Base-by-base conservation (phyloP, 1,139 yeast genomes). In the Sugiyamaella novakii region DNA sequence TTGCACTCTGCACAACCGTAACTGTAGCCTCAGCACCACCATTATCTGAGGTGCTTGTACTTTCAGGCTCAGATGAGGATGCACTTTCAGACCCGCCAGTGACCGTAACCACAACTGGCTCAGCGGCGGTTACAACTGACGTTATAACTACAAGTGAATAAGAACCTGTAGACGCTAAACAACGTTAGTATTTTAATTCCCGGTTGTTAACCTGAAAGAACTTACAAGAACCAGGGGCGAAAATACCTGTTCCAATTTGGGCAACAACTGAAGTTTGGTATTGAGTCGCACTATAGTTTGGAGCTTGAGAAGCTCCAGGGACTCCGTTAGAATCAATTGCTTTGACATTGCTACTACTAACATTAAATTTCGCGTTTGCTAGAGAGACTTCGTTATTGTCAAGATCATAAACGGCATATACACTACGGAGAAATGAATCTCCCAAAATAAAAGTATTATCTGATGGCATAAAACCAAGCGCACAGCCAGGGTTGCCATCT, bases 351-450 rank as follows among this genome's bases (percentile, higher is more conserved):
- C 54, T 41, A 5, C 46, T 49, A 11, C 55, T 52, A 6, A 45
- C 51, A 29, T 55, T 53, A 37, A 44, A 43, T 33, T 52, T 53
- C 11, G 81, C 84, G 54, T 77, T 83, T 2, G 91, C 95, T 43
- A 88, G 53, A 0, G 82, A 81, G 28, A 87, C 72, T 60, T 82
- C 79, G 47, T 71, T 66, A 58, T 77, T 78, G 24, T 84, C 89
- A 52, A 85, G 70, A 64, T 87, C 89, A 58, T 78, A 87, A 36
- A 85, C 95, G 42, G 82, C 77, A 62, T 87, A 87, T 17, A 84
- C 87, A 46, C 78, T 74, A 50, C 86, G 75, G 59, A 87, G 68
- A 65, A 87, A 81, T 27, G 81, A 78, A 64, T 86, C 95, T 37
- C 95, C 96, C 8, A 86, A 65, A 14, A 78, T 74, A 36, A 43